Conservation (phyloP, 2,329 filamentous ascomycete genomes). For the Sphaerulina musiva region DNA sequence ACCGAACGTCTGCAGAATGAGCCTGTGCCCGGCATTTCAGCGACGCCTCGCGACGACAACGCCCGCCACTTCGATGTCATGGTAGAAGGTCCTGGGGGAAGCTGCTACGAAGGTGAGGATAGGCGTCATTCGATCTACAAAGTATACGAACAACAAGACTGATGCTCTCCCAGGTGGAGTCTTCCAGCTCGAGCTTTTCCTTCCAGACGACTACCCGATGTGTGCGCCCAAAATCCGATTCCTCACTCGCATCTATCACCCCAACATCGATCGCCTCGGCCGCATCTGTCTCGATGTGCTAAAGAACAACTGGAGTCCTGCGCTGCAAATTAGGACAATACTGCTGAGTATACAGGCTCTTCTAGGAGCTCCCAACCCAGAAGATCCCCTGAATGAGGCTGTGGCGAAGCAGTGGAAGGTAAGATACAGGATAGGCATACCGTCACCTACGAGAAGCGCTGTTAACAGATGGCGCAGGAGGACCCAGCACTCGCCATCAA, state of each 20-base stretch:
- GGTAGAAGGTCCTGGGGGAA: conserved; percentile 85
- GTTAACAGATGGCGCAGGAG: conserved; percentile 45
- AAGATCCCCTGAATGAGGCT: conserved; percentile 96
- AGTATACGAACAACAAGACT: background rate
- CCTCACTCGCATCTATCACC: conserved; percentile 97
- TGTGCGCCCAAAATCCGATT: conserved; percentile 97
- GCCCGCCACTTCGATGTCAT: conserved; percentile 96
- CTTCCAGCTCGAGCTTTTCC: conserved; percentile 94
- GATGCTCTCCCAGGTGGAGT: conserved; percentile 55
- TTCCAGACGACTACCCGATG: conserved; percentile 99
- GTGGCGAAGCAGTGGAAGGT: conserved; percentile 93
- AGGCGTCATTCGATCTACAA: background rate
- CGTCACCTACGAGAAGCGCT: background rate
- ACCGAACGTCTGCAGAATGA: conserved; percentile 95
- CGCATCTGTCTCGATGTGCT: conserved; percentile 95
- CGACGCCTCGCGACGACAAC: conserved; percentile 93
- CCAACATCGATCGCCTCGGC: conserved; percentile 95
- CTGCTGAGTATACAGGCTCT: conserved; percentile 97
- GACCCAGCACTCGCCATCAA: conserved; percentile 87
- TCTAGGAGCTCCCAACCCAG: conserved; percentile 90
- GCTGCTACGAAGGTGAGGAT: conserved; percentile 79
- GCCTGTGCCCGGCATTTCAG: conserved; percentile 93
- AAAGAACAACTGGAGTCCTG: conserved; percentile 99
- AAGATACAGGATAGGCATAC: conserved; percentile 1
- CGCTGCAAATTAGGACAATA: conserved; percentile 94